Percentiles rank a stretch among this genome's conserved stretches.
Conservation (phyloP, 2,329 filamentous ascomycete genomes). For the Lasiodiplodia sp. region DNA sequence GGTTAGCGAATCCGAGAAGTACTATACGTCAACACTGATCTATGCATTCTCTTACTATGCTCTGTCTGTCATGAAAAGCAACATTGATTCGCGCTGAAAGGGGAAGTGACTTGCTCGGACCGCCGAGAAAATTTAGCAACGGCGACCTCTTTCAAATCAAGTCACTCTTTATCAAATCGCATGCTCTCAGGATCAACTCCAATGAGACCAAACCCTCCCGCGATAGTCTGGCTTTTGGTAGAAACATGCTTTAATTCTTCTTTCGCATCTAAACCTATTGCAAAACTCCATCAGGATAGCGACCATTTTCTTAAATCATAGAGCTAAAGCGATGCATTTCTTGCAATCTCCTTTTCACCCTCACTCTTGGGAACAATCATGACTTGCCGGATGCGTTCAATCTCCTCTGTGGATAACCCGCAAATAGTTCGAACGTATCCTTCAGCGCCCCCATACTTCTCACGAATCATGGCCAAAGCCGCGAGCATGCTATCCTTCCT, state of each 20-base stretch:
- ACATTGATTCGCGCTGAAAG: no score
- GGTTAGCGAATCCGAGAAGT: no score
- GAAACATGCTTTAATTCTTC: background rate
- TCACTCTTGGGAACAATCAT: background rate
- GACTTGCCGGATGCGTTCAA: constrained; percentile 55
- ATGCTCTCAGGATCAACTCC: background rate
- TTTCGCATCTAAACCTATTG: background rate
- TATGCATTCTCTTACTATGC: no score
- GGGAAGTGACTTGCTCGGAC: no score
- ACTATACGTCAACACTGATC: no score
- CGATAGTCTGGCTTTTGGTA: rapidly evolving
- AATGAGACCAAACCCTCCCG: background rate
- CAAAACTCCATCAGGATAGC: background rate
- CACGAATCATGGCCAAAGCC: constrained; percentile 62
- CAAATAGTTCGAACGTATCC: constrained; percentile 67
- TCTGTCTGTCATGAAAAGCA: no score
- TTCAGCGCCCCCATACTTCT: constrained; percentile 69
- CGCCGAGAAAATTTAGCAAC: background rate
- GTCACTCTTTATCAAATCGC: background rate
- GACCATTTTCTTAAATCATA: background rate
- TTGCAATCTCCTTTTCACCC: background rate
- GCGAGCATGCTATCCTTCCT: constrained; percentile 56
- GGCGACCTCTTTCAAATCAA: background rate
- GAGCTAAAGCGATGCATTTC: background rate
- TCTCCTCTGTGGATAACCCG: constrained; percentile 62